These are phyloP conservation scores for Malassezia restricta DNA, from an alignment of 1,284 basidiomycete genomes.

Conservation along the genomic window DNA sequence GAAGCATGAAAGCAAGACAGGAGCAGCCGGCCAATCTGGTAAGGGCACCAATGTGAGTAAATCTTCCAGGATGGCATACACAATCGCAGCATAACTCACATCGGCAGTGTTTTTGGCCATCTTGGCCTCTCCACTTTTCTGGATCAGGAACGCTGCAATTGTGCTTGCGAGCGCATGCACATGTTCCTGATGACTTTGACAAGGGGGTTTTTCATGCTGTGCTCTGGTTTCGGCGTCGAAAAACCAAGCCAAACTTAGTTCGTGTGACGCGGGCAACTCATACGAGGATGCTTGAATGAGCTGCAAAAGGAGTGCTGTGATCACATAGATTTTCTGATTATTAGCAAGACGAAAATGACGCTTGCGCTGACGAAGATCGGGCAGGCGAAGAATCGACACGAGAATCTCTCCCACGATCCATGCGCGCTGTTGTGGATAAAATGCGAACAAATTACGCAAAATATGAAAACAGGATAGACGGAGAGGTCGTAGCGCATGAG, in stretches of 20 bases:
- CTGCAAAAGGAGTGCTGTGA: conserved; percentile 80
- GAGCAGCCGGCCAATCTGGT: conserved; percentile 92
- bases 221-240: background rate
- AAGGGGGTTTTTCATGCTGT: conserved; percentile 2
- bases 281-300: conserved; percentile 71
- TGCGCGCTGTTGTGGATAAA: conserved; percentile 71
- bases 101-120: conserved; percentile 27
- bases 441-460: conserved; percentile 70
- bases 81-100: conserved; percentile 61
- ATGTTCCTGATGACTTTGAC: background rate
- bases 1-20: conserved; percentile 52
- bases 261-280: conserved; percentile 16
- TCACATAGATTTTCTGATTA: conserved; percentile 67
- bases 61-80: conserved; percentile 79
- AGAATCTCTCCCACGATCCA: conserved; percentile 97
- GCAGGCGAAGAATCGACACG: conserved; percentile 71
- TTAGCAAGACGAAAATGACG: conserved; percentile 54
- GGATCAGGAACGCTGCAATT: conserved; percentile 70
- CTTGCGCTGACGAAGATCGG: conserved; percentile 72
- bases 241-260: conserved; percentile 18
- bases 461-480: conserved; percentile 68
- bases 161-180: conserved; percentile 50
- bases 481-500: conserved; percentile 47
- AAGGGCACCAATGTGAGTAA: conserved; percentile 76
- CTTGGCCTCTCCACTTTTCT: conserved; percentile 46